Conservation (phyloP, 2,329 filamentous ascomycete species). For the Rhytidhysteron rufulum region DNA sequence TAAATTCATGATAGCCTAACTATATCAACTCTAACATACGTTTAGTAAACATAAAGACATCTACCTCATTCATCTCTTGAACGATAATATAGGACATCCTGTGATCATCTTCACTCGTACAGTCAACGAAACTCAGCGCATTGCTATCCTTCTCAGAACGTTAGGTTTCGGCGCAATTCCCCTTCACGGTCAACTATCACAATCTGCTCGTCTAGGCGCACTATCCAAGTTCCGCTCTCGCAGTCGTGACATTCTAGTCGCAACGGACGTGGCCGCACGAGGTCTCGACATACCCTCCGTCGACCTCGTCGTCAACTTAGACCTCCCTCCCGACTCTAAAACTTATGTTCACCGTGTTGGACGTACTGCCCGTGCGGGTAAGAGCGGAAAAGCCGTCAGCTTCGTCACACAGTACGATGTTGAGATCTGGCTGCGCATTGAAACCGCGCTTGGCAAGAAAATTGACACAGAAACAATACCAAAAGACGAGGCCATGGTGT, state of each 20-base stretch:
- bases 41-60: slow-evolving; percentile 67
- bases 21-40: background rate
- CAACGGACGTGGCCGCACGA: slow-evolving; percentile 89
- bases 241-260: slow-evolving; percentile 80
- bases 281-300: slow-evolving; percentile 93
- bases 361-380: slow-evolving; percentile 81
- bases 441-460: slow-evolving; percentile 76
- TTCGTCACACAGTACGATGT: slow-evolving; percentile 86
- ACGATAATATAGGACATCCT: slow-evolving; percentile 81
- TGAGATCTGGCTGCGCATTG: slow-evolving; percentile 76
- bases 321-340: slow-evolving; percentile 79
- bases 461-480: slow-evolving; percentile 64
- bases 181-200: slow-evolving; percentile 85
- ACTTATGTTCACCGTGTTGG: slow-evolving; percentile 90
- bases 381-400: slow-evolving; percentile 74
- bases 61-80: slow-evolving; percentile 80
- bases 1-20: background rate
- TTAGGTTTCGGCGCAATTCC: slow-evolving; percentile 90
- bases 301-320: slow-evolving; percentile 81
- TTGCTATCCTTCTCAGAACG: slow-evolving; percentile 76
- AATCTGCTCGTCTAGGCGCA: slow-evolving; percentile 80
- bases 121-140: slow-evolving; percentile 81
- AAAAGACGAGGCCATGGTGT: slow-evolving; percentile 82
- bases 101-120: slow-evolving; percentile 90
- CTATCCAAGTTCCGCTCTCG: slow-evolving; percentile 84